Evolutionary conservation across 805 yeast species (phyloP).

Genomic region (Zygosaccharomyces lentus): DNA sequence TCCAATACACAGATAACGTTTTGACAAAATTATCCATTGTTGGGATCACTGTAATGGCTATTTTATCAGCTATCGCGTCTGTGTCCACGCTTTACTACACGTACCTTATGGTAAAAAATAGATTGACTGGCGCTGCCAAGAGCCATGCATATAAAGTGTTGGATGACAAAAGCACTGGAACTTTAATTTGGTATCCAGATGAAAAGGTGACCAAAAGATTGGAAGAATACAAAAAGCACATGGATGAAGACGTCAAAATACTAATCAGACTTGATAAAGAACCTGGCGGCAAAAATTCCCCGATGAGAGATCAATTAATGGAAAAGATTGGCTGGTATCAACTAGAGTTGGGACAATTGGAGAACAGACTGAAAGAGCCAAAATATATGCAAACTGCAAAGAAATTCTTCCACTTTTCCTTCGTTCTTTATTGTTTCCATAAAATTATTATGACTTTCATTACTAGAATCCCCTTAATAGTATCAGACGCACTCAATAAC

Average conservation of each 20-base stretch:
- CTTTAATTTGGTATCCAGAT: constrained; percentile 27
- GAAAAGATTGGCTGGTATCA: constrained; percentile 29
- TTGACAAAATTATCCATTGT: constrained; percentile 32
- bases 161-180: constrained; percentile 12
- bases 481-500: constrained; percentile 13
- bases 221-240: constrained; percentile 18
- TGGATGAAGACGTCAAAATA: constrained; percentile 18
- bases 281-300: constrained; percentile 13
- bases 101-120: constrained; percentile 13
- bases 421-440: constrained; percentile 37
- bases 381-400: constrained; percentile 13
- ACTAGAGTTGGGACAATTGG: constrained; percentile 25
- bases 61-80: constrained; percentile 34
- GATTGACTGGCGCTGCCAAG: neutral
- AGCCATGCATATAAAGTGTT: constrained; percentile 7
- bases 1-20: constrained; percentile 25
- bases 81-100: constrained; percentile 32
- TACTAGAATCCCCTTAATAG: constrained; percentile 27
- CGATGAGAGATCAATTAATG: constrained; percentile 18
- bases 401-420: constrained; percentile 21
- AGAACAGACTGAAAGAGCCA: constrained; percentile 17
- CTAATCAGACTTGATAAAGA: constrained; percentile 18
- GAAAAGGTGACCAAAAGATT: constrained; percentile 18
- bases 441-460: constrained; percentile 34
- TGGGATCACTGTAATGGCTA: constrained; percentile 34